Evolutionary conservation across 768 basidiomycete genomes (phyloP), one percentile per base, ranked within the genome.

Genomic region (Grammothele lineata): DNA sequence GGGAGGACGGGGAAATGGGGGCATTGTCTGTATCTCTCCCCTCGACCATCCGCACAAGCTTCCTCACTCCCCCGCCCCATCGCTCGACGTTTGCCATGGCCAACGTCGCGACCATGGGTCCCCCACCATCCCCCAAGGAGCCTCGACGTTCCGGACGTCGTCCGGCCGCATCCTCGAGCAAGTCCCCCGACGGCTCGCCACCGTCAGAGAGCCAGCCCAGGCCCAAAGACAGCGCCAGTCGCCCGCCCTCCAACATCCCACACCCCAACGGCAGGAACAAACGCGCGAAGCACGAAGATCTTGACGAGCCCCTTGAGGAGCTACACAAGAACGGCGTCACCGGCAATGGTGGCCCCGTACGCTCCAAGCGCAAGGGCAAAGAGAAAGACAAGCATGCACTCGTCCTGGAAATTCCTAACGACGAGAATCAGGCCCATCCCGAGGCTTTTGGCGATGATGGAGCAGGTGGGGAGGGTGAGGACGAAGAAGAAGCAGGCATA

Each of bases 91-190:
- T 47, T 43, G 43, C 57, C 47, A 62, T 86, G 85, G 77, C 83
- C 43, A 82, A 83, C 62, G 70, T 78, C 38, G 76, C 77, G 39
- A 65, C 76, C 41, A 88, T 88, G 86, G 86, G 85, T 37, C 86
- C 86, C 12, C 85, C 86, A 5, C 75, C 83, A 40, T 86, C 85
- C 48, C 86, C 84, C 34, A 73, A 83, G 60, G 87, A 88, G 67
- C 83, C 84, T 42, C 74, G 87, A 57, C 83, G 87, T 54, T 88
- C 87, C 55, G 85, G 83, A 35, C 72, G 87, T 57, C 85, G 86
- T 47, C 83, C 80, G 37, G 83, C 84, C 35, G 70, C 73, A 23
- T 85, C 84, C 17, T 74, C 80, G 24, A 80, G 80, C 66, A 85
- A 86, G 66, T 87, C 85, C 19, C 83, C 87, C 56, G 83, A 56